Percentiles rank a stretch among this genome's conserved stretches.
phyloP scores from a whole-genome alignment of 805 yeast species.

The Saccharomycopsis guyanensis region DNA sequence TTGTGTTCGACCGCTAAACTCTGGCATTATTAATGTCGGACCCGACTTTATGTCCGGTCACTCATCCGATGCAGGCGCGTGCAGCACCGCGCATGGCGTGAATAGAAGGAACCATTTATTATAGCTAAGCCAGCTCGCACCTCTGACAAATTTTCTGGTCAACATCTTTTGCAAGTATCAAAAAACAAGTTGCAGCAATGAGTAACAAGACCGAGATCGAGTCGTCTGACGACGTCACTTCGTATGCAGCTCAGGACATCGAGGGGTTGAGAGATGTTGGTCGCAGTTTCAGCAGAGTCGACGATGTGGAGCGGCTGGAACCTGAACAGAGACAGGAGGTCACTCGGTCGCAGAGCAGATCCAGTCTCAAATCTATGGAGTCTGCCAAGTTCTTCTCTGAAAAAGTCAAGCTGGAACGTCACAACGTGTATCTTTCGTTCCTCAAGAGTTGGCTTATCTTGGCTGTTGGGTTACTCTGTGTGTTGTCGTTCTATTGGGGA shows the following conservation, averaged over 20 bases:
- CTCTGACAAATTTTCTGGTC: no score
- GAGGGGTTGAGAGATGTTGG: neutral
- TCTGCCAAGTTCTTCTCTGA: neutral
- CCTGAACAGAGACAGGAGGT: neutral
- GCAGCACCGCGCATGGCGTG: no score
- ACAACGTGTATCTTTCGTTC: neutral
- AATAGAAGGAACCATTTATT: no score
- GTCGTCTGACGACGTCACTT: neutral
- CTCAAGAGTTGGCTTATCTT: constrained; percentile 2
- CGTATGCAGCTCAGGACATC: neutral
- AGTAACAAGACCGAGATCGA: neutral
- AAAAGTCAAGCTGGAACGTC: neutral
- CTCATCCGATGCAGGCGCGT: no score
- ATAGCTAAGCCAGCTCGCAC: no score
- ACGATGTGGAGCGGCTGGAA: neutral
- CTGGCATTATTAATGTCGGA: no score
- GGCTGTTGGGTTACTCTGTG: neutral
- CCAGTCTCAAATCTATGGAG: neutral
- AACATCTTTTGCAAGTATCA: no score
- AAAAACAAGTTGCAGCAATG: no score
- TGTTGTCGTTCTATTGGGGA: constrained; percentile 24
- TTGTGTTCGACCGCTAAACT: no score
- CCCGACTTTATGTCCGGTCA: no score
- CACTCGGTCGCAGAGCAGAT: neutral
- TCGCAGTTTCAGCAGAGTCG: neutral